Evolutionary conservation across 768 basidiomycete genomes (phyloP).

Genomic region (Xerocomellus dryophilus): DNA sequence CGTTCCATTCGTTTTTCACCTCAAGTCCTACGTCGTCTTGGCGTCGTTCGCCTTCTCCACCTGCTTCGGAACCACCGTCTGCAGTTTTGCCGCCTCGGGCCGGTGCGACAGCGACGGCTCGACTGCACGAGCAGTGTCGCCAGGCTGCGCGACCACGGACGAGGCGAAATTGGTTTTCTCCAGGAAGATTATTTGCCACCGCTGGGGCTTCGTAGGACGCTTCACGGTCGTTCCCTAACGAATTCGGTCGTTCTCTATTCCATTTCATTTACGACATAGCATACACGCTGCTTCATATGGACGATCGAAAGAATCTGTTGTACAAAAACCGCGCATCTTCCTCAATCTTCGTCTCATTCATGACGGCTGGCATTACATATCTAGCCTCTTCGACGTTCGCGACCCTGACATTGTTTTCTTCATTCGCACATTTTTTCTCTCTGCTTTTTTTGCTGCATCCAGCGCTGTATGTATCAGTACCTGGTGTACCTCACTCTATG

Average conservation of each 20-base stretch:
- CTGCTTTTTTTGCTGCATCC: conserved; percentile 8
- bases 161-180: conserved; percentile 53
- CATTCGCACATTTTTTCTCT: neutral
- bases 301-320: conserved; percentile 23
- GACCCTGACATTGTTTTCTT: conserved; percentile 13
- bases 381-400: conserved; percentile 29
- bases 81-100: conserved; percentile 19
- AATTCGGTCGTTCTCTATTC: neutral
- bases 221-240: conserved; percentile 4
- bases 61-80: conserved; percentile 32
- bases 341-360: conserved; percentile 12
- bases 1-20: conserved; percentile 39
- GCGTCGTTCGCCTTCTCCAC: conserved; percentile 41
- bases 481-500: conserved; percentile 28
- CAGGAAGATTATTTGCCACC: conserved; percentile 48
- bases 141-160: conserved; percentile 37
- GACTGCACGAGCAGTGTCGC: conserved; percentile 34
- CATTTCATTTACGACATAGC: conserved; percentile 1
- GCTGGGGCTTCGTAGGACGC: conserved; percentile 35
- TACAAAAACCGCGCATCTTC: conserved; percentile 19
- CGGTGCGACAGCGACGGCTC: conserved; percentile 17
- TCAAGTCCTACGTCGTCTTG: conserved; percentile 33
- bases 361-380: conserved; percentile 21
- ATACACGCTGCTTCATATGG: conserved; percentile 10
- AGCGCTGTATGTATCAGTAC: conserved; percentile 35